Conservation (phyloP, 768 basidiomycete genomes). For the Hebeloma cylindrosporum region DNA sequence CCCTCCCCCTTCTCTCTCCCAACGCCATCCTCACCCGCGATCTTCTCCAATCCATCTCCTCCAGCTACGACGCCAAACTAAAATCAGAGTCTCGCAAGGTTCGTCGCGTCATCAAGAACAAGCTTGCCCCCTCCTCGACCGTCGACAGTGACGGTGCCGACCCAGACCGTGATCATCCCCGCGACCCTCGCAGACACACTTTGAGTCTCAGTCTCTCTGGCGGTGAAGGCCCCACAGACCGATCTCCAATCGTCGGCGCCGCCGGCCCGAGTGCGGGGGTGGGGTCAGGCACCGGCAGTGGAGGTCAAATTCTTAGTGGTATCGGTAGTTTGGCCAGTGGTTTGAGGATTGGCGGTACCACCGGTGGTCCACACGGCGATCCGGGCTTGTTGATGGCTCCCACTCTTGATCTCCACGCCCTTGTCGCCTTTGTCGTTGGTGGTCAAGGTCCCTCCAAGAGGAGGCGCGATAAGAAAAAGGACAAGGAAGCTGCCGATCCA, state of each 20-base stretch:
- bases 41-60: conserved; percentile 46
- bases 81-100: conserved; percentile 56
- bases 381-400: conserved; percentile 44
- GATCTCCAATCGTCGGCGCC: conserved; percentile 1
- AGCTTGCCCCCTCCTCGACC: conserved; percentile 40
- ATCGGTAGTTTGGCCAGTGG: conserved; percentile 37
- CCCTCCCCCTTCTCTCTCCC: conserved; percentile 11
- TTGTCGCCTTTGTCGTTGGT: conserved; percentile 46
- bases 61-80: conserved; percentile 48
- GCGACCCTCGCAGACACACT: conserved; percentile 24
- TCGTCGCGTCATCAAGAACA: conserved; percentile 60
- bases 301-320: conserved; percentile 41
- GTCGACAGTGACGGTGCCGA: conserved; percentile 20
- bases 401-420: conserved; percentile 51
- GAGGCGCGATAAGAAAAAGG: conserved; percentile 8
- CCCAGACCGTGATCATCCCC: conserved; percentile 20
- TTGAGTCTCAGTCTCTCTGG: conserved; percentile 18
- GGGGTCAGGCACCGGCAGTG: conserved; percentile 23
- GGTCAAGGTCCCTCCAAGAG: conserved; percentile 5
- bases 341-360: conserved; percentile 25
- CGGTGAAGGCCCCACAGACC: conserved; percentile 3
- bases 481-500: too few species aligned
- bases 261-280: conserved; percentile 2
- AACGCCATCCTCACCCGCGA: conserved; percentile 40
- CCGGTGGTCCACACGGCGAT: conserved; percentile 23